A percentile compares a stretch with the other conserved stretches of the same genome.
These are phyloP conservation scores for Amylocystis lapponica DNA, from an alignment of 768 basidiomycete species.

Conservation along the genomic window DNA sequence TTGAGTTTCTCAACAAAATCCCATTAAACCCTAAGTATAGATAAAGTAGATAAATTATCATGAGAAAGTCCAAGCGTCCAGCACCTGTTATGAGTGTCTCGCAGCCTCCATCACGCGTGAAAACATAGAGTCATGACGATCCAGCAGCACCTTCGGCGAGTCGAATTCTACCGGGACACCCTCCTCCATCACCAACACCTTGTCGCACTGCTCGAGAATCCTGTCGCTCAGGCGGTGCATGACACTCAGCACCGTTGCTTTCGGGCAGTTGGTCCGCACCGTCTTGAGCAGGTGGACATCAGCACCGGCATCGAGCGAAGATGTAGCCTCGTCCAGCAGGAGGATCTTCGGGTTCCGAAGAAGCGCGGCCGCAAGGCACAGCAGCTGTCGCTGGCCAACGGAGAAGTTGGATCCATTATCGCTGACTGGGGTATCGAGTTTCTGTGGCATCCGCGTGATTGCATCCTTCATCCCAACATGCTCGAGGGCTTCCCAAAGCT, in stretches of 20 bases:
- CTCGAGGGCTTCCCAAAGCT: conserved; percentile 19
- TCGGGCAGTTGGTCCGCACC: conserved; percentile 25
- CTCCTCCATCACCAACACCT: conserved; percentile 19
- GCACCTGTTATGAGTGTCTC: conserved; percentile 2
- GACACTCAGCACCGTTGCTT: conserved; percentile 24
- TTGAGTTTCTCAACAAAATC: too few species aligned
- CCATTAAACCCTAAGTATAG: too few species aligned
- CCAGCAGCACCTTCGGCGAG: conserved; percentile 18
- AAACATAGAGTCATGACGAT: conserved; percentile 22
- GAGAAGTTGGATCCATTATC: conserved; percentile 7
- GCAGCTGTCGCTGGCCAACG: conserved; percentile 5
- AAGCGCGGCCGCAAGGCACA: conserved; percentile 24
- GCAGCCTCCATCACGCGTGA: conserved; percentile 7
- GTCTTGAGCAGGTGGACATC: conserved; percentile 17
- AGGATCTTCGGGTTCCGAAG: conserved; percentile 27
- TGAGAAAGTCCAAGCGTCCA: conserved; percentile 1
- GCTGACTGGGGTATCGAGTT: conserved; percentile 2
- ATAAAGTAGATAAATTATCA: too few species aligned
- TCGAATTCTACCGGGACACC: conserved; percentile 24
- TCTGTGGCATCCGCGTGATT: background rate
- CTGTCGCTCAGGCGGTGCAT: conserved; percentile 27
- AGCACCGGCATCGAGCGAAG: conserved; percentile 3
- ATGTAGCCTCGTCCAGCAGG: conserved; percentile 26
- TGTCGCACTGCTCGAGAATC: conserved; percentile 25
- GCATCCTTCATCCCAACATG: conserved; percentile 2